phyloP scores from a whole-genome alignment of 2,329 filamentous ascomycete genomes.

The Nothophaeocryptopus gaeumannii region DNA sequence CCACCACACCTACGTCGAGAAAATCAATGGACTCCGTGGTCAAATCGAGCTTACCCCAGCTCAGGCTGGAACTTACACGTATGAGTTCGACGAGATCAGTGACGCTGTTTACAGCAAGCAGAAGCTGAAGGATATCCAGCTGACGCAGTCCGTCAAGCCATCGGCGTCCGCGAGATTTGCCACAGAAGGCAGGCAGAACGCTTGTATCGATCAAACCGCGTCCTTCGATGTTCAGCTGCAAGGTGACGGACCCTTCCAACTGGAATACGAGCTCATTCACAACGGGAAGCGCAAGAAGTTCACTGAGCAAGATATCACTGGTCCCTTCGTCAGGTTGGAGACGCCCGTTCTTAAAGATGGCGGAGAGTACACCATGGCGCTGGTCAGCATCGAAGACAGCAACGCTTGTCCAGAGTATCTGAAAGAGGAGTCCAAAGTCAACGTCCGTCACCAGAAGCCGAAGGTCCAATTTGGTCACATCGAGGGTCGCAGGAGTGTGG shows the following conservation, averaged over 20 bases:
- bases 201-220: constrained; percentile 80
- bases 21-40: constrained; percentile 69
- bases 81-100: constrained; percentile 75
- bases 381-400: constrained; percentile 82
- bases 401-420: constrained; percentile 82
- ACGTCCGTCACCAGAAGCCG: constrained; percentile 83
- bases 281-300: constrained; percentile 77
- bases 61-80: constrained; percentile 80
- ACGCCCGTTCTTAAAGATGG: constrained; percentile 74
- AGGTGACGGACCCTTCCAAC: constrained; percentile 80
- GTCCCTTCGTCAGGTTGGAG: constrained; percentile 64
- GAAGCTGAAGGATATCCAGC: constrained; percentile 56
- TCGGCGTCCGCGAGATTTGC: constrained; percentile 75
- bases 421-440: constrained; percentile 79
- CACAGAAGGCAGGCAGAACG: constrained; percentile 56
- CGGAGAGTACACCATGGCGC: constrained; percentile 82
- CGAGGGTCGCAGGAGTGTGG: constrained; percentile 72
- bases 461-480: constrained; percentile 81
- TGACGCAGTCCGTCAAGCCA: constrained; percentile 91
- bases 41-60: constrained; percentile 81
- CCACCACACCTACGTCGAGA: constrained; percentile 49
- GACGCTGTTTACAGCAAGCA: constrained; percentile 76
- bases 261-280: constrained; percentile 92
- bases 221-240: constrained; percentile 70
- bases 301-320: constrained; percentile 61